Evolutionary conservation across 2,329 filamentous ascomycete genomes (phyloP).

Genomic region (Paracoccidioides lutzii): DNA sequence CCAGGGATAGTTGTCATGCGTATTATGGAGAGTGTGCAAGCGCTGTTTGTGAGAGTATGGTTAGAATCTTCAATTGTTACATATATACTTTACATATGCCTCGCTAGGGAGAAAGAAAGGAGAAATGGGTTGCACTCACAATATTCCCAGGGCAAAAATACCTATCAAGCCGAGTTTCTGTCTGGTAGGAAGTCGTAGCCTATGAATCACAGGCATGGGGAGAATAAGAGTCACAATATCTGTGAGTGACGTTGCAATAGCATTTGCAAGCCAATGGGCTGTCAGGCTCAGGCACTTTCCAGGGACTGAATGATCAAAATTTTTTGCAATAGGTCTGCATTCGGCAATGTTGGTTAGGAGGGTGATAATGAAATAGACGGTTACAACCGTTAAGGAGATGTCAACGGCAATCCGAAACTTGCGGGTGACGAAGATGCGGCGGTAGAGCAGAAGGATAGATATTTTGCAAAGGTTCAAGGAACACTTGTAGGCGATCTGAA

Average conservation of each 20-base stretch:
- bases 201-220: constrained; percentile 22
- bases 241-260: constrained; percentile 23
- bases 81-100: neutral
- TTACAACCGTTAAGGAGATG: constrained; percentile 31
- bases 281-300: constrained; percentile 36
- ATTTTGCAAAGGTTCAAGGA: constrained; percentile 42
- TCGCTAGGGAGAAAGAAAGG: neutral
- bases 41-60: constrained; percentile 11
- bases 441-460: constrained; percentile 42
- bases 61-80: neutral
- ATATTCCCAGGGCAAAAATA: constrained; percentile 27
- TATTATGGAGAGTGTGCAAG: constrained; percentile 20
- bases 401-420: constrained; percentile 36
- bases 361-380: constrained; percentile 36
- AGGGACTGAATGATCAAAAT: constrained; percentile 33
- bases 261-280: constrained; percentile 39
- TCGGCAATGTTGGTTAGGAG: constrained; percentile 38
- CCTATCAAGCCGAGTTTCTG: constrained; percentile 40
- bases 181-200: constrained; percentile 18
- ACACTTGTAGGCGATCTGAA: constrained; percentile 43
- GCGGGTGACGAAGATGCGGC: constrained; percentile 37
- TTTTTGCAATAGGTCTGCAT: constrained; percentile 36
- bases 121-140: constrained; percentile 16
- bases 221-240: constrained; percentile 24
- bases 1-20: constrained; percentile 23